Evolutionary conservation across 345 rosid genomes (phyloP).

Genomic region (Salix arbutifolia): DNA sequence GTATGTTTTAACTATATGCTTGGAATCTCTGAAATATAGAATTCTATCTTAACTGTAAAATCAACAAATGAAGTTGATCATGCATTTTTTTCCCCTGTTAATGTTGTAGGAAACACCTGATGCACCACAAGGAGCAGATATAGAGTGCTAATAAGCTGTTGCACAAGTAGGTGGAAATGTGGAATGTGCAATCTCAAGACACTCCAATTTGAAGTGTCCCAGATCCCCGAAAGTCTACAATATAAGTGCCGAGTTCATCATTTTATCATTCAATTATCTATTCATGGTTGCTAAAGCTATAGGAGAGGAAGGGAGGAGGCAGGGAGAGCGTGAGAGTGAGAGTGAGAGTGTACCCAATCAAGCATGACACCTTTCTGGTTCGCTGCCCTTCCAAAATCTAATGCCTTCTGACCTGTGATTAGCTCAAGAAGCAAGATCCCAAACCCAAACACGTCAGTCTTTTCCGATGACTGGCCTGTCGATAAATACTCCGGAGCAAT

Average conservation of each 20-base stretch:
- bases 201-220: background rate
- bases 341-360: conserved; percentile 59
- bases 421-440: conserved; percentile 94
- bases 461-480: conserved; percentile 88
- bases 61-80: background rate
- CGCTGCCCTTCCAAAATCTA: conserved; percentile 81
- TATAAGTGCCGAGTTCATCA: background rate
- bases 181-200: background rate
- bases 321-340: background rate
- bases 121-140: background rate
- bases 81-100: background rate
- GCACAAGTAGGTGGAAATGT: background rate
- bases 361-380: conserved; percentile 94
- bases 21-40: background rate
- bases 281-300: background rate
- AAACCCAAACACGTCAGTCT: conserved; percentile 89
- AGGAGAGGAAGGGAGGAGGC: background rate
- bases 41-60: background rate
- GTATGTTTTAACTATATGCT: background rate
- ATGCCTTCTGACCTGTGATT: conserved; percentile 82
- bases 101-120: background rate
- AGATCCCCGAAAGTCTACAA: background rate
- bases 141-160: background rate
- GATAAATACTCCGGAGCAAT: conserved; percentile 93
- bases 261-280: background rate